Percentiles rank a stretch among this genome's conserved stretches.
Conservation (phyloP, 2,329 filamentous ascomycete species). For the Phyllosticta citriasiana region DNA sequence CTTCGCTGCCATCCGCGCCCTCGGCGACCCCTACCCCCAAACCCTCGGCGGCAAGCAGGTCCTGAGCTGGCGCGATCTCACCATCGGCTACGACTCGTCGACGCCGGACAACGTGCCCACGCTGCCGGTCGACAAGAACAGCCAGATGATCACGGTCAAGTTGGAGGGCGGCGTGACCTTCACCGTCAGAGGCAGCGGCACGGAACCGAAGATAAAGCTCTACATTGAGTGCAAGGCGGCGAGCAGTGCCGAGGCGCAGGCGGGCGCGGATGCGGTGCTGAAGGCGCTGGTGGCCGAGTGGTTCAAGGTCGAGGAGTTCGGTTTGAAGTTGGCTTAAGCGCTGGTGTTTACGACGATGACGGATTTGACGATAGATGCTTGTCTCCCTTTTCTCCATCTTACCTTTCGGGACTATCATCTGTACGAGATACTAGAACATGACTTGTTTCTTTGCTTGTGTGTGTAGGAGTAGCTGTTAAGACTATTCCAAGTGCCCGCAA, state of each 20-base stretch:
- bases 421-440: too few species aligned
- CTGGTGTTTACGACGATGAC: neutral
- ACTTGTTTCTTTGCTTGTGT: too few species aligned
- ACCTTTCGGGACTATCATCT: too few species aligned
- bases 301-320: constrained; percentile 34
- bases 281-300: constrained; percentile 38
- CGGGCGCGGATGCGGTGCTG: constrained; percentile 36
- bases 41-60: constrained; percentile 44
- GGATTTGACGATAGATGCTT: neutral
- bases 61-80: constrained; percentile 52
- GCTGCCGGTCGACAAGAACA: constrained; percentile 46
- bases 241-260: constrained; percentile 33
- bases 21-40: constrained; percentile 31
- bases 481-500: too few species aligned
- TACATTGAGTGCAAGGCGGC: constrained; percentile 42
- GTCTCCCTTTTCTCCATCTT: neutral
- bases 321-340: constrained; percentile 23
- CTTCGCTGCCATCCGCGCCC: constrained; percentile 44
- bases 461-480: too few species aligned
- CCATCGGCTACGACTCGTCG: constrained; percentile 48
- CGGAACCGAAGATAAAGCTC: constrained; percentile 57
- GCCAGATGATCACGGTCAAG: constrained; percentile 56
- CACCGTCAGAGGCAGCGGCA: constrained; percentile 52
- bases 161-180: constrained; percentile 46
- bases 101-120: constrained; percentile 42